Evolutionary conservation across 305 asterid species (phyloP), one percentile per base, ranked within the genome.

Genomic region (Fraxinus paxiana): DNA sequence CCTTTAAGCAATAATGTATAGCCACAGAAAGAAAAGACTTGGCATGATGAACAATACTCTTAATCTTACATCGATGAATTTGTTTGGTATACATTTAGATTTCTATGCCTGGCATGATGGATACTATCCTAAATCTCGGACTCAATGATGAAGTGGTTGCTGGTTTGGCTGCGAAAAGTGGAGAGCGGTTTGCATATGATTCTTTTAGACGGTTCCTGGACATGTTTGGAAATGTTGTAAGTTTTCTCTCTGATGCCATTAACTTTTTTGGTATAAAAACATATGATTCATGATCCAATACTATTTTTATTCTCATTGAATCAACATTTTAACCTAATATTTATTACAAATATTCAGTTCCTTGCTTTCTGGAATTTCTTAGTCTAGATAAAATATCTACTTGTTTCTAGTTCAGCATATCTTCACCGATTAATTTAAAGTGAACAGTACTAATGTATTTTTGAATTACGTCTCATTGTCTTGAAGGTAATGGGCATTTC

Each of bases 61-160:
- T 54, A 2, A 37, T 31, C 71, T 41, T 24, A 69, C 15, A n/a
- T 77, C 24, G 73, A 38, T 71, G 24, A 48, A 76, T 20, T 43
- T 15, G n/a, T 78, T 70, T 59, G 80, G 76, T 77, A 31, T 63
- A 70, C 22, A 20, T 76, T 71, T 73, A 96, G 99, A 88, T 96
- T 46, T 96, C 99, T 15, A 96, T 96, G 99, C 99, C 99, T 22
- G 99, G 98, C 24, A 96, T 96, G 99, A 96, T 96, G 99, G 98
- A 96, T 90, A 96, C 99, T 5, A 97, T 96, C 74, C 90, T 96
- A 67, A 96, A 96, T 76, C 97, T 96, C 56, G 99, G 99, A 65
- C 94, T 96, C 74, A 94, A 96, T 30, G 97, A 96, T 72, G 93
- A 92, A 78, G 98, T 96, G 0, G 98, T 92, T 22, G 82, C 89